These are phyloP conservation scores for Vitis rupestris DNA, from an alignment of 164 flowering plant species.

Conservation along the genomic window DNA sequence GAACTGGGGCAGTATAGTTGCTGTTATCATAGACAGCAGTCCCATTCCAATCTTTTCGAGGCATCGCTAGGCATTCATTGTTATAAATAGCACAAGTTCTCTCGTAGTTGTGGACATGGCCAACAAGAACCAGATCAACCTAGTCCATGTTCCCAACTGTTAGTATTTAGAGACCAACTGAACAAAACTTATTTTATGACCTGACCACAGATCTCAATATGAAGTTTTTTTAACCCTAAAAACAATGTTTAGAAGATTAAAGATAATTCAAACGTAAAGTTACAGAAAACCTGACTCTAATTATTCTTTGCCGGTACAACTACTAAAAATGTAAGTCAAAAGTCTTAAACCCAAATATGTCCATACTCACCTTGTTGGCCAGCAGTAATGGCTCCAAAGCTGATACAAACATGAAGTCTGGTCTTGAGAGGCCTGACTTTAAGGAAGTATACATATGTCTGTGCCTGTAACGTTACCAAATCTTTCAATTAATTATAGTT, in stretches of 20 bases:
- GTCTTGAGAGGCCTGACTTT: constrained; percentile 7
- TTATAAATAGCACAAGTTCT: constrained; percentile 71
- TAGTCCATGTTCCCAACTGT: constrained; percentile 14
- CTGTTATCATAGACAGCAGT: constrained; percentile 54
- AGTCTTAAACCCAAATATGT: no score
- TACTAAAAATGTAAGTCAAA: no score
- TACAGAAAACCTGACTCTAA: no score
- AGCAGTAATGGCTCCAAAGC: constrained; percentile 66
- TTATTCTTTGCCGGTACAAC: no score
- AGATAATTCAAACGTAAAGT: no score
- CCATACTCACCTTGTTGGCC: constrained; percentile 45
- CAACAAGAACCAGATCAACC: constrained; percentile 80
- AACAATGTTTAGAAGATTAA: no score
- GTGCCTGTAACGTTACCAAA: constrained; percentile 48
- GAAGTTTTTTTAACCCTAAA: no score
- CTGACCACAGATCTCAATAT: no score
- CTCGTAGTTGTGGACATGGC: constrained; percentile 95
- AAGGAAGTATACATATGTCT: constrained; percentile 76
- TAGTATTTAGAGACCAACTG: no score
- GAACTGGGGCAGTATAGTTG: constrained; percentile 79
- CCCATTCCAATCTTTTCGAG: constrained; percentile 57
- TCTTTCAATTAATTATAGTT: no score
- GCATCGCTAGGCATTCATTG: constrained; percentile 51
- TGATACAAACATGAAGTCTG: constrained; percentile 24
- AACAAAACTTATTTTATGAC: neutral